Percentiles rank a stretch among this genome's conserved stretches.
Conservation (phyloP, 305 asterid genomes). For the Solanum hybrid region DNA sequence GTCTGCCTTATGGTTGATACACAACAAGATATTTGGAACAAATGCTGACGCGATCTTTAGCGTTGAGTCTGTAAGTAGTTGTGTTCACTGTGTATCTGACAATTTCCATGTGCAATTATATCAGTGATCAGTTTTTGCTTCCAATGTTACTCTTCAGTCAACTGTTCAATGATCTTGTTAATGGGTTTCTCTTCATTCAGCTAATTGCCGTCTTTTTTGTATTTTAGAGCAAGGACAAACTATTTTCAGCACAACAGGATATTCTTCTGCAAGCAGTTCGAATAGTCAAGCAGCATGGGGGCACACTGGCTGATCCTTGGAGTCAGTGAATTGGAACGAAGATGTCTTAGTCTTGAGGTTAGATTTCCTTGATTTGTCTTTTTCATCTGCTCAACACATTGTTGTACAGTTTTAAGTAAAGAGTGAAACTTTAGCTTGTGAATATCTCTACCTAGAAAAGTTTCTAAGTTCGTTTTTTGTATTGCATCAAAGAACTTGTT, state of each 20-base stretch:
- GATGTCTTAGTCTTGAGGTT: neutral
- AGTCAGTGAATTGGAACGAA: neutral
- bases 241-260: constrained; percentile 44
- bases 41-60: neutral
- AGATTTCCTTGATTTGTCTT: neutral
- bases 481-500: neutral
- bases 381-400: neutral
- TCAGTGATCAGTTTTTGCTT: neutral
- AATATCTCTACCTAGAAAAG: neutral
- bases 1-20: neutral
- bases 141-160: neutral
- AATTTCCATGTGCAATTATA: neutral
- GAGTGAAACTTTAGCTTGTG: neutral
- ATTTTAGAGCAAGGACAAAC: constrained; percentile 49
- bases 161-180: neutral
- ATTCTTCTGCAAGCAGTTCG: constrained; percentile 63
- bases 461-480: neutral
- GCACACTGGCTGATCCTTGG: constrained; percentile 24
- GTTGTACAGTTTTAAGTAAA: neutral
- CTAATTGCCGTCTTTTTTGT: constrained; percentile 5
- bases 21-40: neutral
- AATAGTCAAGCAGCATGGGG: constrained; percentile 69
- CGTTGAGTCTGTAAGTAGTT: neutral
- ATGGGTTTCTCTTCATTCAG: neutral
- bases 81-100: neutral